Base-by-base conservation (phyloP, 106 monocot species). In the Phalaenopsis equestris region DNA sequence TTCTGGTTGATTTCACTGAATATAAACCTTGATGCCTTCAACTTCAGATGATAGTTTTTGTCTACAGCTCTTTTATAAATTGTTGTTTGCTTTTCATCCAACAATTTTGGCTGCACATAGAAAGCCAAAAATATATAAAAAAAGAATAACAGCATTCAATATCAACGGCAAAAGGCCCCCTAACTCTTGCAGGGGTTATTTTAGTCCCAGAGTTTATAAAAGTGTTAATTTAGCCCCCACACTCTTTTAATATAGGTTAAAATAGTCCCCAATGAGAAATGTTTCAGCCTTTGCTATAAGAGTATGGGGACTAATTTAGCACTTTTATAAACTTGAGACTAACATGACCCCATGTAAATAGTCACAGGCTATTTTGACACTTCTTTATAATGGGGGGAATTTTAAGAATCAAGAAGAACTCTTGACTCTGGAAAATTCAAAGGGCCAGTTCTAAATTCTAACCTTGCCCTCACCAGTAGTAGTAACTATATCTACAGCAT, bases 401-500 rank as follows among this genome's bases (percentile, higher is more conserved):
- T 72, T 4, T 47, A 67, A 23, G 42, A 41, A 23, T 16, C 14
- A 4, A 16, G 7, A 19, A 15, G 41, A 45, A 45, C 30, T 0
- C 43, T 45, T 45, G 6, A 45, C 6, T 45, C 6, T 4, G 43
- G 43, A 45, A 4, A 6, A 4, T 45, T 45, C 43, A 45, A 45
- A 3, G 6, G 43, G 5, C 43, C 43, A 45, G 43, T 45, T 45
- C 52, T 76, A 73, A 45, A 6, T 45, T 45, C 52, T 76, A 73
- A 97, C 94, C 92, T 97, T 97, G 41, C 97, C 94, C 41, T 97
- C 97, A 75, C 97, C 94, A 0, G 94, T 94, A 67, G 90, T 92
- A 3, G 90, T 92, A 56, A 97, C 94, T 70, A 97, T 92, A 79
- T 97, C 97, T 79, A 97, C 79, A 43, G 94, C 88, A 85, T 97